Evolutionary conservation across 306 rosid species (phyloP), one percentile per base, ranked within the genome.

Genomic region (Vigna mungo): DNA sequence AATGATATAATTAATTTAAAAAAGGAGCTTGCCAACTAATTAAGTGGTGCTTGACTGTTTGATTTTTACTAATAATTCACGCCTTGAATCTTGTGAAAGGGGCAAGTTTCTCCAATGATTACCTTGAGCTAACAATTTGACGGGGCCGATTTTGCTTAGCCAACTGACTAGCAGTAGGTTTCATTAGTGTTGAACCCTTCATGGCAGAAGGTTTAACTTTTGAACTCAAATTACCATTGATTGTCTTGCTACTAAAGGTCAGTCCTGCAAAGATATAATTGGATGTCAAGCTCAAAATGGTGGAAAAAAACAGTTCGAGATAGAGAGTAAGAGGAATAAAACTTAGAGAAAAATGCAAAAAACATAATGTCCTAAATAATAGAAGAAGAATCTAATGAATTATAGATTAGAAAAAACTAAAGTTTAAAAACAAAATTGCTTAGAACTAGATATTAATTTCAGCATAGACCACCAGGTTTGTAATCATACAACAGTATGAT

Each of bases 151-250:
- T 89, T 81, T 89, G 95, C 86, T 93, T 92, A n/a, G 98, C 98
- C 67, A 95, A 84, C 74, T 87, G 97, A 88, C 98, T 90, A 36
- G 95, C 97, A 23, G 98, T 92, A 69, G 98, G 95, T 82, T 92
- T 95, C 96, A 95, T 88, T 84, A 95, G 87, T 41, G 98, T 95
- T 58, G 96, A 90, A 82, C 86, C 83, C 88, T 87, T 86, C 52
- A 81, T 71, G 53, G 36, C 59, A 80, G 83, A 77, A 75, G 84
- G 62, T 64, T 80, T 84, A 72, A 81, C 83, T 72, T 83, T 88
- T 20, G 78, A 78, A 51, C 78, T 89, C 58, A 81, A 68, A 71
- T 66, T 68, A 77, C 11, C 73, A 48, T 55, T 11, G 34, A 60
- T 82, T 68, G 68, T 60, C 74, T 86, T 86, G 53, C 85, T 81